These are phyloP conservation scores for Daldinia concentrica DNA, from an alignment of 495 filamentous ascomycete species.

Conservation along the genomic window DNA sequence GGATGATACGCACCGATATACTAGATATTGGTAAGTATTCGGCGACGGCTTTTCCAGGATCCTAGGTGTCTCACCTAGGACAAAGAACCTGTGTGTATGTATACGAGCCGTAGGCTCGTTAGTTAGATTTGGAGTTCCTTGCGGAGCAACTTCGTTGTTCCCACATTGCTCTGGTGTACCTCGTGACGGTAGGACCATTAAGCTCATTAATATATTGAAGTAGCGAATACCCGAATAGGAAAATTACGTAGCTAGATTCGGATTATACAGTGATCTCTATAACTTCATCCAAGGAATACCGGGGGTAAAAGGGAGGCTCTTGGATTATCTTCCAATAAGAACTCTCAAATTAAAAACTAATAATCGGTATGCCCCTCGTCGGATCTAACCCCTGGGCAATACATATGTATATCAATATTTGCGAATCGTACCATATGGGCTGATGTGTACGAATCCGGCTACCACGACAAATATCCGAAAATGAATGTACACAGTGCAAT, in stretches of 20 bases:
- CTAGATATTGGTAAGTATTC: not conserved
- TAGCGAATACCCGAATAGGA: not conserved
- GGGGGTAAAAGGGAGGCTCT: not conserved
- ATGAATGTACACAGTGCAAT: not conserved
- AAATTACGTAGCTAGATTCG: too few species aligned
- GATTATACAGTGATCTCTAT: not conserved
- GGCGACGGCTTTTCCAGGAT: not conserved
- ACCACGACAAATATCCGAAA: not conserved
- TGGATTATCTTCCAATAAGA: not conserved
- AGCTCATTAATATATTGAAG: not conserved
- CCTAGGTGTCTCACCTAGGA: too few species aligned
- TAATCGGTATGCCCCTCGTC: not conserved
- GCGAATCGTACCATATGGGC: conserved; percentile 2
- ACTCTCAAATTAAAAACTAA: not conserved
- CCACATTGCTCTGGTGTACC: too few species aligned
- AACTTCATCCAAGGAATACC: not conserved
- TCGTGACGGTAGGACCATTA: not conserved
- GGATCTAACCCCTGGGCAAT: not conserved
- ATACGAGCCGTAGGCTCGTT: too few species aligned
- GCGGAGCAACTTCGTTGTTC: too few species aligned
- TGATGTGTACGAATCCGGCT: not conserved
- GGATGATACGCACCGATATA: not conserved
- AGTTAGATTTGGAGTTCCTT: too few species aligned
- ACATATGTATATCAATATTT: not conserved
- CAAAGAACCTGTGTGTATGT: too few species aligned